A percentile compares a stretch with the other conserved stretches of the same genome.
Conservation (phyloP, 2,329 filamentous ascomycete genomes). For the Apiospora pterosperma region DNA sequence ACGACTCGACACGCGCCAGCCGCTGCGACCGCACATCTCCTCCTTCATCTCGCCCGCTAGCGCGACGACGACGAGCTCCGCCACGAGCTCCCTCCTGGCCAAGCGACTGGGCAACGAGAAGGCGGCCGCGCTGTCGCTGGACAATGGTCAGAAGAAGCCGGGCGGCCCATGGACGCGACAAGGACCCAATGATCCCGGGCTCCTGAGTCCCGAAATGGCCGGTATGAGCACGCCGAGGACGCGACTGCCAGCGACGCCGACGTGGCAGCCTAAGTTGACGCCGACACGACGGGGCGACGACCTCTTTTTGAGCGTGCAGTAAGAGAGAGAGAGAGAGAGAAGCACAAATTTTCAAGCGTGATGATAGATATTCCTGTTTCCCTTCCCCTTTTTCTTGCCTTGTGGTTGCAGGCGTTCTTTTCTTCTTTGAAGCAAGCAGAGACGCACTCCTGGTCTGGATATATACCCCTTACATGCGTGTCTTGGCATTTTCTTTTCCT, state of each 20-base stretch:
- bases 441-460: not conserved
- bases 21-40: constrained; percentile 15
- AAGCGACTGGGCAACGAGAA: constrained; percentile 50
- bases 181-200: constrained; percentile 5
- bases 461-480: not conserved
- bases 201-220: constrained; percentile 18
- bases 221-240: constrained; percentile 16
- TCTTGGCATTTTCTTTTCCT: not conserved
- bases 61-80: constrained; percentile 24
- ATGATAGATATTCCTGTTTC: not conserved
- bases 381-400: not conserved
- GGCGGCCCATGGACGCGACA: constrained; percentile 23
- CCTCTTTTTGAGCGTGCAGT: constrained; percentile 56
- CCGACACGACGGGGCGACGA: constrained; percentile 65
- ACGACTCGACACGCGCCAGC: constrained; percentile 8
- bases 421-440: not conserved
- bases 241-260: constrained; percentile 44
- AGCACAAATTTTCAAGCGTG: not conserved
- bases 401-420: not conserved
- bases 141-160: constrained; percentile 19
- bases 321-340: constrained; percentile 10
- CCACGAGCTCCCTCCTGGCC: constrained; percentile 43
- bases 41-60: constrained; percentile 21
- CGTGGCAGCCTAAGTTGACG: constrained; percentile 63
- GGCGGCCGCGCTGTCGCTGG: constrained; percentile 43